Base-by-base conservation (phyloP, 805 yeast genomes). In the Metschnikowia cerradonensis region DNA sequence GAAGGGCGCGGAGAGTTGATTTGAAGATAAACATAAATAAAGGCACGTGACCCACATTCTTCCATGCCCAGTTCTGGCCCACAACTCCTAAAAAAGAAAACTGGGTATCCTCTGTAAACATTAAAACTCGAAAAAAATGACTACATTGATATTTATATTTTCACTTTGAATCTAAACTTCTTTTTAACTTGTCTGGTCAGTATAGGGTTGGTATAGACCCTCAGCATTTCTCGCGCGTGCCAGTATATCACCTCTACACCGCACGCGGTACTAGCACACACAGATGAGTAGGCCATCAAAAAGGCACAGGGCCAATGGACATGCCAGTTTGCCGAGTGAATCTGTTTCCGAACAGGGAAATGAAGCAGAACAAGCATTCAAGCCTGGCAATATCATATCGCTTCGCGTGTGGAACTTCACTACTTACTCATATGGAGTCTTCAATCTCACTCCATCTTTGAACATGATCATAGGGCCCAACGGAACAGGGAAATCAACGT, bases 401-500 rank as follows among this genome's bases (percentile, higher is more conserved):
- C 81, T 85, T 30, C 74, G 69, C 47, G 73, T 86, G 49, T 64
- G 63, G 48, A 83, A 86, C 63, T 86, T 86, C 71, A 83, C 88
- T 63, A 86, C 91, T 0, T 87, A 86, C 64, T 61, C 81, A 1
- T 67, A 78, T 42, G 82, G 88, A 0, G 90, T 85, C 65, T 90
- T 89, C 66, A 75, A 76, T 37, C 77, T 92, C 50, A 86, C 92
- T 0, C 97, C 97, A 0, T 75, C 84, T 1, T 74, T 94, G 63
- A 94, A 94, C 63, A 82, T 94, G 84, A 87, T 94, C 51, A 86
- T 94, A 48, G 99, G 97, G 0, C 97, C 97, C 11, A 94, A 94
- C 65, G 99, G 99, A 34, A 81, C 96, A 0, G 99, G 99, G 6
- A 94, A 94, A 62, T 84, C 94, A 36, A 90, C 98, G 0, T 81